Base-by-base conservation (phyloP, 257 asterid genomes). In the Mitragyna speciosa region DNA sequence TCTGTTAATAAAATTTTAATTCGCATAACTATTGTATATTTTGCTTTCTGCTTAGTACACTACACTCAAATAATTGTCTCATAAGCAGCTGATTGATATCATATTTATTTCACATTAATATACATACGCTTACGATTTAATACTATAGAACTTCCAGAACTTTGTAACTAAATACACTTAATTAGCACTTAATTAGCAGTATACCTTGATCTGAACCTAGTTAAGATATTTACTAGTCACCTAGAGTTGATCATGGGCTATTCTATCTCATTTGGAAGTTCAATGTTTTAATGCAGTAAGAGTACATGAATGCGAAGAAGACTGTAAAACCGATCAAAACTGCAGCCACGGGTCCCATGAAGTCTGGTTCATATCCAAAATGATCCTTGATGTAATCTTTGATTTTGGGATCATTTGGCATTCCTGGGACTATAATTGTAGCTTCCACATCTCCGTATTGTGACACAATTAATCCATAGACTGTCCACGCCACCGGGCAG, bases 401-500 rank as follows among this genome's bases (percentile, higher is more conserved):
- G 67, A 92, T 89, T 85, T 64, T 90, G 3, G 94, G 97, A 6
- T 82, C 70, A n/a, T 76, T 20, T 15, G 79, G 15, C 58, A 58
- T 76, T 49, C 95, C 97, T 0, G 91, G 88, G 0, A 88, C 96
- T 4, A 39, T 59, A 41, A 95, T 93, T 4, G 84, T 82, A 0
- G 11, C 49, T 67, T 84, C 82, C 36, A 83, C 87, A 68, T 95
- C 99, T 12, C 98, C 97, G 20, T 95, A 95, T 70, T 95, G 96
- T 15, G 97, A 93, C 68, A 90, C 85, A 73, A 94, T 94, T 39
- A 89, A 61, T 47, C 98, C 98, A n/a, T 94, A 91, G 3, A 94
- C 96, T 1, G 97, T 92, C 98, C 98, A 94, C 6, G 98, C 98
- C 83, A 92, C 92, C 0, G 98, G 98, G 80, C 97, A 94, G 61